Percentiles rank a stretch among this genome's conserved stretches.
Evolutionary conservation across 345 rosid genomes (phyloP).

Genomic region (Ceriops decandra): DNA sequence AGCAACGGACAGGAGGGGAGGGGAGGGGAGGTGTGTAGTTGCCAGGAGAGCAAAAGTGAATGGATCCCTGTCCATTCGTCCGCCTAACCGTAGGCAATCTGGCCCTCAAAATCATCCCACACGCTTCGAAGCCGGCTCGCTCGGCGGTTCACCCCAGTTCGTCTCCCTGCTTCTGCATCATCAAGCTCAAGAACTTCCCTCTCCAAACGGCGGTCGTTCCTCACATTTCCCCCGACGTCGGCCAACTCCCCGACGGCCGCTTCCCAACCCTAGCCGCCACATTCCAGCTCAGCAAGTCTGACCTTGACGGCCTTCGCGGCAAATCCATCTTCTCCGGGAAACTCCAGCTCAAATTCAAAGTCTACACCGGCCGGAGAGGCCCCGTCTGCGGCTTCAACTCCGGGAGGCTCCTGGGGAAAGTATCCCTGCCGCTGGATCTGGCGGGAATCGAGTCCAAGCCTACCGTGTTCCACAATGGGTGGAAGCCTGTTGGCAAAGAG

Average conservation of each 20-base stretch:
- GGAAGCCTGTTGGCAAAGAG: slow-evolving; percentile 68
- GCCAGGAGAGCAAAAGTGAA: background rate
- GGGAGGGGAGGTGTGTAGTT: too few relatives aligned
- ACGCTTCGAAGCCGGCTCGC: slow-evolving; percentile 57
- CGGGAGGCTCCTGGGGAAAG: slow-evolving; percentile 65
- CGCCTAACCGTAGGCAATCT: slow-evolving; percentile 68
- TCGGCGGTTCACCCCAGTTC: slow-evolving; percentile 81
- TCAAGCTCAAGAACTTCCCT: slow-evolving; percentile 64
- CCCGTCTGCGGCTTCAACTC: slow-evolving; percentile 69
- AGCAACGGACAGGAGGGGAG: too few relatives aligned
- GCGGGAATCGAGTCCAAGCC: slow-evolving; percentile 49
- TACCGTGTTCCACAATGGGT: slow-evolving; percentile 63
- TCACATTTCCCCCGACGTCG: slow-evolving; percentile 45
- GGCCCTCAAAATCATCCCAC: slow-evolving; percentile 65
- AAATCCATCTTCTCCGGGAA: slow-evolving; percentile 62
- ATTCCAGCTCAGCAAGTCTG: slow-evolving; percentile 67
- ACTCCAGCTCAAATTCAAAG: slow-evolving; percentile 47
- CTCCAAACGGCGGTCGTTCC: slow-evolving; percentile 65
- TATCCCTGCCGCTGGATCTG: slow-evolving; percentile 73
- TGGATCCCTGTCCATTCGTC: slow-evolving; percentile 96
- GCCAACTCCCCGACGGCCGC: slow-evolving; percentile 32
- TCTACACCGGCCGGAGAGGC: slow-evolving; percentile 75
- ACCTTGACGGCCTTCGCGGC: slow-evolving; percentile 49
- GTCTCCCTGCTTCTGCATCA: slow-evolving; percentile 76
- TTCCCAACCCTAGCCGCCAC: slow-evolving; percentile 51